Percentiles rank a stretch among this genome's conserved stretches.
Evolutionary conservation across 192 early-diverging fungal genomes (phyloP).

Genomic region (Coemansia sp.): DNA sequence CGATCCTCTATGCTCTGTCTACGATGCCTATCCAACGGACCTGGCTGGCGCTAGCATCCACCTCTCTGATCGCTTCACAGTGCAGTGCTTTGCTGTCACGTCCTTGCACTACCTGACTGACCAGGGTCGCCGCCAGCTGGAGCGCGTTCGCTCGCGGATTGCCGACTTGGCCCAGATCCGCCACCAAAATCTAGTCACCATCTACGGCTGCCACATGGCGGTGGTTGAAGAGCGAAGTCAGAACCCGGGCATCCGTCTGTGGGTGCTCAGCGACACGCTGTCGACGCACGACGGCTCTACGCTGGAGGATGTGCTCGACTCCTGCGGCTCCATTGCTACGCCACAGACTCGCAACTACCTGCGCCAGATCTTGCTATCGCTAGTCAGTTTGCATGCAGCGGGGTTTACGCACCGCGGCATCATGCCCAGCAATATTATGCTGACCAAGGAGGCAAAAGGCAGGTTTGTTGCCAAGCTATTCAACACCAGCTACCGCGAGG

Average conservation of each 20-base stretch:
- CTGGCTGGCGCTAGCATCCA: conserved; percentile 34
- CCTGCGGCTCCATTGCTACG: conserved; percentile 61
- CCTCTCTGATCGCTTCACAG: conserved; percentile 38
- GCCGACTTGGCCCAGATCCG: conserved; percentile 47
- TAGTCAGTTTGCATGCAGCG: conserved; percentile 63
- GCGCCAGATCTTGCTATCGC: conserved; percentile 62
- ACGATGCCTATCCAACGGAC: conserved; percentile 51
- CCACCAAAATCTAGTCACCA: conserved; percentile 59
- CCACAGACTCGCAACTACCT: conserved; percentile 61
- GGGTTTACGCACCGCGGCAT: conserved; percentile 66
- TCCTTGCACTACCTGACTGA: conserved; percentile 32
- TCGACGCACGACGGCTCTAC: conserved; percentile 46
- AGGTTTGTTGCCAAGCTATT: conserved; percentile 58
- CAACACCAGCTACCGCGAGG: conserved; percentile 63
- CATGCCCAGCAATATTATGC: conserved; percentile 26
- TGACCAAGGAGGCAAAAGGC: conserved; percentile 28
- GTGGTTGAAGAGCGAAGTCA: conserved; percentile 21
- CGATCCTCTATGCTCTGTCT: conserved; percentile 30
- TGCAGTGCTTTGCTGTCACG: conserved; percentile 41
- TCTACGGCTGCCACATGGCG: conserved; percentile 60
- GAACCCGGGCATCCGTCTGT: conserved; percentile 21
- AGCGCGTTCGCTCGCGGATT: conserved; percentile 53
- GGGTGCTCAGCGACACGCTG: conserved; percentile 40
- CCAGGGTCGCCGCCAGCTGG: conserved; percentile 53
- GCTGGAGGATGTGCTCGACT: conserved; percentile 62